Conservation (phyloP, 106 monocot species). For the Apostasia shenzhenica region DNA sequence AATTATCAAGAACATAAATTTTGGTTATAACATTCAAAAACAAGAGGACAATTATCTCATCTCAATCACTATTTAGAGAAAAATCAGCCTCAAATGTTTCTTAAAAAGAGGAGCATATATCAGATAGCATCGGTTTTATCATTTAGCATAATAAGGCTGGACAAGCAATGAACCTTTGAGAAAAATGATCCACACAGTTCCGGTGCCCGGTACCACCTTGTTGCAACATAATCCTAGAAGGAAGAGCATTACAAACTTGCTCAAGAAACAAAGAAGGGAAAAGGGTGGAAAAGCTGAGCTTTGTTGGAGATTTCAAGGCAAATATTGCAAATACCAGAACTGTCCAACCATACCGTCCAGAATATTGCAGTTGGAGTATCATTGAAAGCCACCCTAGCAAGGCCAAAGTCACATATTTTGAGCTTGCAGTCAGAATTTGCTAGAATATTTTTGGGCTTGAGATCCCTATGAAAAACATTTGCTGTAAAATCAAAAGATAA, state of each 20-base stretch:
- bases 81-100: background rate
- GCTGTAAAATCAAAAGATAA: conserved; percentile 28
- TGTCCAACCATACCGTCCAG: conserved; percentile 63
- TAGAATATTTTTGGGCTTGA: conserved; percentile 88
- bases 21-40: background rate
- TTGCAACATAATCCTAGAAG: conserved; percentile 86
- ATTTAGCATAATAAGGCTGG: conserved; percentile 3
- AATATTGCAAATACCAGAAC: background rate
- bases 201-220: conserved; percentile 87
- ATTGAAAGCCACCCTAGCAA: conserved; percentile 79
- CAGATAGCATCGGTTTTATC: background rate
- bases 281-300: background rate
- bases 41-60: background rate
- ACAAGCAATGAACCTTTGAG: conserved; percentile 55
- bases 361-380: conserved; percentile 92
- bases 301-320: background rate
- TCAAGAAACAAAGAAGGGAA: background rate
- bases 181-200: conserved; percentile 88
- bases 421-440: conserved; percentile 92
- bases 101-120: background rate
- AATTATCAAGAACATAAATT: background rate
- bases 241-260: background rate
- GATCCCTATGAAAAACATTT: conserved; percentile 89
- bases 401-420: conserved; percentile 89
- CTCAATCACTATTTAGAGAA: background rate